phyloP scores from a whole-genome alignment of 371 early-diverging fungal genomes.

The Enteropsectra breve region DNA sequence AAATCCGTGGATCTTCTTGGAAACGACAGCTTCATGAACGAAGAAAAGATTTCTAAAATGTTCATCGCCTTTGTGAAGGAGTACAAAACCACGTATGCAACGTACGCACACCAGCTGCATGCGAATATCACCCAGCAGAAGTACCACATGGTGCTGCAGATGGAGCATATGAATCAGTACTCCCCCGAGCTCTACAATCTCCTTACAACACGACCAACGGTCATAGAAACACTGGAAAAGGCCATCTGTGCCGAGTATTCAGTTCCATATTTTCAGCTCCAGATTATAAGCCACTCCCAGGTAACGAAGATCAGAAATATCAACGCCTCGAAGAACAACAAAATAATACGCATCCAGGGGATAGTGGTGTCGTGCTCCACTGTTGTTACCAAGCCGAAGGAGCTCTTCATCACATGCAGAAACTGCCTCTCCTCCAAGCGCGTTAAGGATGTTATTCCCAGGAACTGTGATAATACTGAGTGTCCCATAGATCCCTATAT shows the following conservation, averaged over 20 bases:
- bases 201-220: constrained; percentile 28
- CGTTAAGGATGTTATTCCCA: constrained; percentile 65
- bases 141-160: constrained; percentile 25
- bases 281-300: constrained; percentile 23
- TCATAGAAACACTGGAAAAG: constrained; percentile 36
- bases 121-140: constrained; percentile 31
- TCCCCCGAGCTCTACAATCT: constrained; percentile 14
- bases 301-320: constrained; percentile 49
- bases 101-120: constrained; percentile 25
- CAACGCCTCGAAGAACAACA: constrained; percentile 74
- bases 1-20: constrained; percentile 51
- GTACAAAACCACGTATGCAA: constrained; percentile 30
- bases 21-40: constrained; percentile 32
- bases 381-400: constrained; percentile 51
- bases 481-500: constrained; percentile 76
- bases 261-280: constrained; percentile 37
- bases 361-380: constrained; percentile 87
- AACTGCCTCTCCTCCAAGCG: constrained; percentile 52
- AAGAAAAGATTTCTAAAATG: constrained; percentile 19
- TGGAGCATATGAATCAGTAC: constrained; percentile 44
- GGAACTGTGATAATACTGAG: constrained; percentile 52
- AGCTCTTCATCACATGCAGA: constrained; percentile 55
- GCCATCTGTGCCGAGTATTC: constrained; percentile 7
- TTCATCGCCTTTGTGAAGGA: constrained; percentile 41
- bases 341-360: constrained; percentile 82